Base-by-base conservation (phyloP, 352 stramenopile species). In the Globisporangium paroecandrum region DNA sequence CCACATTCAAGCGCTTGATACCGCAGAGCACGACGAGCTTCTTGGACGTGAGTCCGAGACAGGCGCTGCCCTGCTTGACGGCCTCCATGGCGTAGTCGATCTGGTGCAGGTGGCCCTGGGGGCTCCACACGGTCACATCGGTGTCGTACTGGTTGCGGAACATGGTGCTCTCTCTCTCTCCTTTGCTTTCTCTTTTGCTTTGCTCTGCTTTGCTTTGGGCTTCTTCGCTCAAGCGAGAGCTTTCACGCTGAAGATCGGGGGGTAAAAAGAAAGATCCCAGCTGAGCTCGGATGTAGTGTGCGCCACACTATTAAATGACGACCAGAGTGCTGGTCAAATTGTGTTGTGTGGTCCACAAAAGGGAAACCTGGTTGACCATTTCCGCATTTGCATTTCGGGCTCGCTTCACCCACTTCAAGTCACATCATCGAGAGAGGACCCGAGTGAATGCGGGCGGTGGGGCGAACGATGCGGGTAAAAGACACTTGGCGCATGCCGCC, bases 141-240 rank as follows among this genome's bases (percentile, higher is more conserved):
- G 97, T 99, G 88, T 99, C 98, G 82, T 99, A 99, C 81, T 99
- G 94, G 83, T 99, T 99, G 69, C 97, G 91, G 82, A 99, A 99
- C 98, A 99, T 99, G 34, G 20, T 69, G 41, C 53, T 58, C 47
- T 22, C 25, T 41, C 24, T 47, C 38, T 36, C 7, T 38, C 9
- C 9, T 8, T n/a, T 27, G 20, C 20, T 38, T 43, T 43, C 59
- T 43, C 15, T 15, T 53, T 12, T 65, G 24, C 41, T 13, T 3
- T 38, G 43, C 29, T 24, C 15, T 68, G 56, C 68, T 66, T 59
- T 63, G 34, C 68, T 66, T 59, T 63, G 41, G 54, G 65, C 60
- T 68, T 41, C 43, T 65, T 55, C 49, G 10, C 49, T 51, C 36
- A 15, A 43, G 36, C 36, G 36, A 43, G 12, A 49, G 61, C 63